Base-by-base conservation (phyloP, 2,329 filamentous ascomycete species). In the Aspergillus puulaauensis region DNA sequence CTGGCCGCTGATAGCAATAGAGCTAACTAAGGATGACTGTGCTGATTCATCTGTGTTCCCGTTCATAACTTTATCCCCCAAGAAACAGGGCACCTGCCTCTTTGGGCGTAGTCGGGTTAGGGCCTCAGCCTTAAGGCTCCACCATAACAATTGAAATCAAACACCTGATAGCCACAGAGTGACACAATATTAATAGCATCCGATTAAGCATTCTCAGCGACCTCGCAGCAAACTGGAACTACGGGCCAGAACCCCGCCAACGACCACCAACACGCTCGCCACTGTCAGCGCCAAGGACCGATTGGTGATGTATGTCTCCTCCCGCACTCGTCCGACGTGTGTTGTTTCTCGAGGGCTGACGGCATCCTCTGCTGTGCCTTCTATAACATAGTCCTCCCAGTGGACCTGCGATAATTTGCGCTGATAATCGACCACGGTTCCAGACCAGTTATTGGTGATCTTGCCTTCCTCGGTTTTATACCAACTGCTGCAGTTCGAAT, bases 371-470 rank as follows among this genome's bases (percentile, higher is more conserved):
- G 61, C 71, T 5, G 65, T 65, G 2, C 73, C 75, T 8, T 64
- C 61, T 2, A 60, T 55, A 35, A 62, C 41, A 54, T 73, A 73
- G 40, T 74, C 68, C 5, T 62, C 49, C 72, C 71, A 75, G n/a
- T 57, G 55, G 11, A 75, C 57, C 24, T 62, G 59, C 1, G 68
- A 65, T 7, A 74, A 52, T n/a, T 67, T 61, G 21, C 80, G 73
- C 69, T 86, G 83, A 65, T 86, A 86, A 46, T 82, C 77, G 0
- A 86, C 64, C 5, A 83, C 84, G 0, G 78, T 83, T 1, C 80
- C 75, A 2, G 69, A 73, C 75, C 82, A 86, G 63, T 86, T 86
- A 58, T 85, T 84, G 11, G 82, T 85, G 61, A 86, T 83, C 48
- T 76, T 61, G 0, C 83, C 83, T 0, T 79, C 75, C 0, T 76